These are phyloP conservation scores for Pichia rugopelliculosa DNA, from an alignment of 805 yeast species.

Conservation along the genomic window DNA sequence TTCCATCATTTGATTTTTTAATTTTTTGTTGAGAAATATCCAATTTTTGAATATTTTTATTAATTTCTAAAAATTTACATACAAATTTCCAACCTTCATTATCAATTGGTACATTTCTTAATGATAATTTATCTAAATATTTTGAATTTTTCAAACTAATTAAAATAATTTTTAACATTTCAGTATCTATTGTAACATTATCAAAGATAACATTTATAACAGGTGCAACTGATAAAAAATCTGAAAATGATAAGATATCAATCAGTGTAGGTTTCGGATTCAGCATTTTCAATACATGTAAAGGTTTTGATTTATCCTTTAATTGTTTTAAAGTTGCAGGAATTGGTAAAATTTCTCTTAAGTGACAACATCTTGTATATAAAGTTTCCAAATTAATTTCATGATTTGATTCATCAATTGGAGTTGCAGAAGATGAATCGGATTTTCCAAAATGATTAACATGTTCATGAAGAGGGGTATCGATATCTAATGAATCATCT, in stretches of 20 bases:
- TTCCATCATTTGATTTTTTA: constrained; percentile 31
- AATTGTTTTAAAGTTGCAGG: constrained; percentile 48
- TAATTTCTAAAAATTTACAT: constrained; percentile 40
- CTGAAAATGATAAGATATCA: constrained; percentile 50
- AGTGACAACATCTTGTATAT: constrained; percentile 43
- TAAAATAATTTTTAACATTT: constrained; percentile 45
- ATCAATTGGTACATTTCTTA: constrained; percentile 50
- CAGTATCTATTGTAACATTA: constrained; percentile 46
- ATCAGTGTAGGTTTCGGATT: constrained; percentile 54
- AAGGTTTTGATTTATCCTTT: constrained; percentile 42
- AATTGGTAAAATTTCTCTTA: constrained; percentile 42
- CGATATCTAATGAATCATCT: constrained; percentile 42
- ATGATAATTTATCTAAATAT: constrained; percentile 42
- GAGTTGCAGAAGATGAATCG: background rate
- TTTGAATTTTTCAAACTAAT: constrained; percentile 37
- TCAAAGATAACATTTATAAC: constrained; percentile 49
- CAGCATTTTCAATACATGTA: constrained; percentile 47
- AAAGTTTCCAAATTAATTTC: constrained; percentile 39
- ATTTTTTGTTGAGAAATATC: constrained; percentile 53
- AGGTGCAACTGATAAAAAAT: constrained; percentile 49
- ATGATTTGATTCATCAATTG: constrained; percentile 8
- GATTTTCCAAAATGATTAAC: constrained; percentile 29
- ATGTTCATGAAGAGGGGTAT: constrained; percentile 55
- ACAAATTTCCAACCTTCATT: constrained; percentile 42
- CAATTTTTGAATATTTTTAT: constrained; percentile 38